These are phyloP conservation scores for Harringtonia aguacate DNA, from an alignment of 2,329 filamentous ascomycete genomes.

Conservation along the genomic window DNA sequence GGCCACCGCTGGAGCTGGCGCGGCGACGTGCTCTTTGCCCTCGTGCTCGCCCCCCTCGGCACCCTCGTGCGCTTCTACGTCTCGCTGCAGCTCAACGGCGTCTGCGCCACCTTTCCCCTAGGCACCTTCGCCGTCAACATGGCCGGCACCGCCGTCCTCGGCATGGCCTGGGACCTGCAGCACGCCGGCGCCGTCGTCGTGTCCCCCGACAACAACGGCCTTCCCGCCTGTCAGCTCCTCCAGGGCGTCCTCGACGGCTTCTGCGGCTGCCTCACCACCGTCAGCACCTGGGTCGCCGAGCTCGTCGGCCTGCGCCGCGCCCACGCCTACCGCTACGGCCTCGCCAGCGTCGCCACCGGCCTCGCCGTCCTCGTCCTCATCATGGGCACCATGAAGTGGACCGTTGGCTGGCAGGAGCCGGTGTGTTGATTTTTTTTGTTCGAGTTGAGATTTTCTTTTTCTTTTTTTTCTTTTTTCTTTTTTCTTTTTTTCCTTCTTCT, in stretches of 20 bases:
- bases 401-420: background rate
- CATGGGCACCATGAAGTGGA: background rate
- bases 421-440: no score
- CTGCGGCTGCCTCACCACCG: slow-evolving; percentile 55
- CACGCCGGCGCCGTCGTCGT: slow-evolving; percentile 47
- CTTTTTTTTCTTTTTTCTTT: no score
- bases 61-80: slow-evolving; percentile 66
- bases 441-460: no score
- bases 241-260: slow-evolving; percentile 57
- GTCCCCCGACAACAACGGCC: no score
- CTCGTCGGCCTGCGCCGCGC: slow-evolving; percentile 1
- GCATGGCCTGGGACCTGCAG: slow-evolving; percentile 68
- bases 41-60: slow-evolving; percentile 75
- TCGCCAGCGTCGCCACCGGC: background rate
- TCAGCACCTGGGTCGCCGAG: slow-evolving; percentile 18
- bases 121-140: slow-evolving; percentile 82
- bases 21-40: slow-evolving; percentile 60
- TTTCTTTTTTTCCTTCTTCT: no score
- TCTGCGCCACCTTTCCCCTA: slow-evolving; percentile 59
- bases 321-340: slow-evolving; percentile 3
- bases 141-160: slow-evolving; percentile 62
- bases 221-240: slow-evolving; percentile 47
- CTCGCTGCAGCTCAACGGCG: slow-evolving; percentile 58
- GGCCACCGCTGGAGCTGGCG: slow-evolving; percentile 64
- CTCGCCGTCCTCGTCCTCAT: background rate